These are phyloP conservation scores for Pichia sp. DNA, from an alignment of 1,139 yeast species.

Conservation along the genomic window DNA sequence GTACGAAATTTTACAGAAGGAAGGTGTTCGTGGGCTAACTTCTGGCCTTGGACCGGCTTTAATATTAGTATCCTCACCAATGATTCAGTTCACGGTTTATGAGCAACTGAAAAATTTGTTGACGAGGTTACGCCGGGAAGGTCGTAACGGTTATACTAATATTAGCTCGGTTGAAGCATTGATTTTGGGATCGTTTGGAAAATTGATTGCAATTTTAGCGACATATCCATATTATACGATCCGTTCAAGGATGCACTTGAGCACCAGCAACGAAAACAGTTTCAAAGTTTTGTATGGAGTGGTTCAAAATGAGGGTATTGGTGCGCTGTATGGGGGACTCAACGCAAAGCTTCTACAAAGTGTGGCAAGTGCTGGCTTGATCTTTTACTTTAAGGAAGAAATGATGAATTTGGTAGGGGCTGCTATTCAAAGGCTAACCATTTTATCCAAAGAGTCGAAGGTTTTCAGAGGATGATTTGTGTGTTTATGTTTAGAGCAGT, in stretches of 20 bases:
- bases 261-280: conserved; percentile 37
- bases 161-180: conserved; percentile 69
- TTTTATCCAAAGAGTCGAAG: not conserved
- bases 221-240: conserved; percentile 91
- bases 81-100: conserved; percentile 85
- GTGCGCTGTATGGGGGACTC: conserved; percentile 78
- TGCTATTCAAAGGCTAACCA: not conserved
- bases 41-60: conserved; percentile 86
- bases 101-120: conserved; percentile 77
- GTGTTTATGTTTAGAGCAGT: not conserved
- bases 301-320: conserved; percentile 62
- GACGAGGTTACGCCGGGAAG: conserved; percentile 42
- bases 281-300: conserved; percentile 47
- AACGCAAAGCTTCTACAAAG: conserved; percentile 77
- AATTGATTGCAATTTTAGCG: conserved; percentile 75
- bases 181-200: conserved; percentile 83
- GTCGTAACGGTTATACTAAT: conserved; percentile 20
- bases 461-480: not conserved
- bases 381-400: conserved; percentile 89
- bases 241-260: conserved; percentile 82
- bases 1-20: conserved; percentile 58
- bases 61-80: conserved; percentile 80
- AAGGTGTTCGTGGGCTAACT: conserved; percentile 70
- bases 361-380: conserved; percentile 82
- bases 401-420: conserved; percentile 46